A percentile compares a stretch with the other conserved stretches of the same genome.
phyloP scores from a whole-genome alignment of 73 alveolate species.

The Paramecium pentaurelia region DNA sequence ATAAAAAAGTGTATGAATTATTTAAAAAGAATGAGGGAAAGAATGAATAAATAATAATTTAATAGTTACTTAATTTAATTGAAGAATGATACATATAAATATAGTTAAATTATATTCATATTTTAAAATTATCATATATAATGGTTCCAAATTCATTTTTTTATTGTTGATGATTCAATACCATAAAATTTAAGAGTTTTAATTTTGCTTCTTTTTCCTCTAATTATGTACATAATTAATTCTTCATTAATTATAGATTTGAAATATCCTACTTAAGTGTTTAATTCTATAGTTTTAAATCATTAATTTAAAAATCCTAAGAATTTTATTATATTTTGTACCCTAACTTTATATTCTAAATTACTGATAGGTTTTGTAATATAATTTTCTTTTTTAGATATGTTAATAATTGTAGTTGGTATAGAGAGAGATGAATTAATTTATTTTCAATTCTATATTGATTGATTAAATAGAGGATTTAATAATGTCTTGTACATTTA shows the following conservation, averaged over 20 bases:
- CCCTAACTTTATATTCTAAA: neutral
- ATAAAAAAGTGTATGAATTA: neutral
- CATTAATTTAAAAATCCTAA: neutral
- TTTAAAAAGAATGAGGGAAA: constrained; percentile 22
- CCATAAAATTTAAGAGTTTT: neutral
- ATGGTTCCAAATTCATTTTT: neutral
- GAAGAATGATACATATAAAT: neutral
- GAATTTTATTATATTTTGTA: neutral
- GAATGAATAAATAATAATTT: neutral
- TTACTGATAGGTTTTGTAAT: neutral
- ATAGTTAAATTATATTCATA: neutral
- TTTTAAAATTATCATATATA: neutral
- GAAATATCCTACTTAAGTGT: neutral
- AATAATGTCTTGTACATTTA: neutral
- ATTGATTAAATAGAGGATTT: neutral
- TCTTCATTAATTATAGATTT: neutral
- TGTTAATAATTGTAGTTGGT: neutral
- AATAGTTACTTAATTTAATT: neutral
- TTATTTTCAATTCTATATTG: neutral
- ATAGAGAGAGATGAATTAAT: neutral
- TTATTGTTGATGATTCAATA: neutral
- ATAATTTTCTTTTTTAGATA: neutral
- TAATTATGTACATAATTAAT: neutral
- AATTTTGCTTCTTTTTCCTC: neutral
- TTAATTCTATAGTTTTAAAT: neutral